Conservation (phyloP, 192 early-diverging fungal genomes). For the Podila minutissima region DNA sequence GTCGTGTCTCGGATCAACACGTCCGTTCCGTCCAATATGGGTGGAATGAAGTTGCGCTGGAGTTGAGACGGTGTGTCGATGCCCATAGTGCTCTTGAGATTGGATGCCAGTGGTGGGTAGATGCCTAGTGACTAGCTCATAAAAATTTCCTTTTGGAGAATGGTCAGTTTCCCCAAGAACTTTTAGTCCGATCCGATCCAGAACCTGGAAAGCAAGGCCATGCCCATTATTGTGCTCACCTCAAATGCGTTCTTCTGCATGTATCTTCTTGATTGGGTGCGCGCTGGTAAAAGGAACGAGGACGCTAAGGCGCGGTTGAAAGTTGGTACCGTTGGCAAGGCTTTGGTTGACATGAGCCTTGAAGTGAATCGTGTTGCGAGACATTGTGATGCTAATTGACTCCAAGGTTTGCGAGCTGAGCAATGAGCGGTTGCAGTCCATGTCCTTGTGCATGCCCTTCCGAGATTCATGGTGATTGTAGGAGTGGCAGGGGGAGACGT, state of each 20-base stretch:
- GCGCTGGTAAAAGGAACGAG: background rate
- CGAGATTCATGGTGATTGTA: slow-evolving; percentile 1
- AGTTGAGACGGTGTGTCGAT: slow-evolving; percentile 52
- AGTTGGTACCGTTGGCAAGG: too few species aligned
- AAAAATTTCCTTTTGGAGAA: too few species aligned
- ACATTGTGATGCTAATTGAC: background rate
- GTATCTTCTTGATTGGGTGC: background rate
- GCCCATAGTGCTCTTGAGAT: slow-evolving; percentile 14
- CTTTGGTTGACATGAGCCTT: too few species aligned
- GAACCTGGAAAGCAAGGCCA: too few species aligned
- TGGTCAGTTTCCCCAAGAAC: too few species aligned
- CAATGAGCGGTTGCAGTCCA: background rate
- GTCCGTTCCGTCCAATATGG: slow-evolving; percentile 53
- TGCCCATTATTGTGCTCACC: background rate
- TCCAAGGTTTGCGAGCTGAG: background rate
- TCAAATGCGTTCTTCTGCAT: slow-evolving; percentile 35
- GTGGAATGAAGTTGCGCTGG: slow-evolving; percentile 55
- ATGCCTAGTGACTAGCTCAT: slow-evolving; percentile 25
- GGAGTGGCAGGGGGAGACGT: background rate
- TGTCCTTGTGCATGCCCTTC: slow-evolving; percentile 21
- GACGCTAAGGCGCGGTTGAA: background rate
- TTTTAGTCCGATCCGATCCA: too few species aligned
- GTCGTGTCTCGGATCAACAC: slow-evolving; percentile 61
- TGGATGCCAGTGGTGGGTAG: slow-evolving; percentile 31
- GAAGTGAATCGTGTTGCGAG: background rate